A percentile compares a stretch with the other conserved stretches of the same genome.
These are phyloP conservation scores for Phytophthora pseudosyringae DNA, from an alignment of 352 stramenopile species.

Conservation along the genomic window DNA sequence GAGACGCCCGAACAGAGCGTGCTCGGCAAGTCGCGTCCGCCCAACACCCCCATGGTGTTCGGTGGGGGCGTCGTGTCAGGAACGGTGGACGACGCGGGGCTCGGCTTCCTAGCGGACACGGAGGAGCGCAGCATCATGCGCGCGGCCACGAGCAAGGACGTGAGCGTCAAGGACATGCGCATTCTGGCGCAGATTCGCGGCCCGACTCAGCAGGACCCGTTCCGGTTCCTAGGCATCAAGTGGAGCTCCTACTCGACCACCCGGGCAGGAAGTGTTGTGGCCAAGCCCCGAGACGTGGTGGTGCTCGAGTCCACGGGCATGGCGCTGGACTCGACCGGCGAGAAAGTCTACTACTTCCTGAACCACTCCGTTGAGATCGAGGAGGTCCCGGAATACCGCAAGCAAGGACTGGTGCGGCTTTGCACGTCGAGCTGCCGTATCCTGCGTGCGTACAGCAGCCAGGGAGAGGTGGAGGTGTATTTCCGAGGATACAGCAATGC, in stretches of 20 bases:
- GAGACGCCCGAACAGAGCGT: slow-evolving; percentile 33
- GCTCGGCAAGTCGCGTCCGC: slow-evolving; percentile 31
- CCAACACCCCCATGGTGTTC: slow-evolving; percentile 36
- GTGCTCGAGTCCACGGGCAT: slow-evolving; percentile 46
- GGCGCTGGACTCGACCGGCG: slow-evolving; percentile 42
- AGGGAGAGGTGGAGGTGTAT: slow-evolving; percentile 52
- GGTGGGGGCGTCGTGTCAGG: slow-evolving; percentile 36
- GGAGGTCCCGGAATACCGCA: slow-evolving; percentile 47
- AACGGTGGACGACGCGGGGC: slow-evolving; percentile 40
- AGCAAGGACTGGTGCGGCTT: slow-evolving; percentile 39
- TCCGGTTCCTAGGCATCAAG: slow-evolving; percentile 37
- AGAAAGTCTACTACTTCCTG: slow-evolving; percentile 45
- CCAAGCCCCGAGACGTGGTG: slow-evolving; percentile 32
- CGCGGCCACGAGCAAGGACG: slow-evolving; percentile 23
- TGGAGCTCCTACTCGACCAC: slow-evolving; percentile 21
- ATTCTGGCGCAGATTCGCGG: slow-evolving; percentile 35
- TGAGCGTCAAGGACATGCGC: slow-evolving; percentile 34
- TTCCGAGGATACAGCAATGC: slow-evolving; percentile 51
- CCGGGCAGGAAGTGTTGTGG: slow-evolving; percentile 3
- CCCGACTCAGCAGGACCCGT: slow-evolving; percentile 34
- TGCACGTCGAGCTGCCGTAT: slow-evolving; percentile 52
- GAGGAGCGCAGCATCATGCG: slow-evolving; percentile 39
- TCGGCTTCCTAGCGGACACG: slow-evolving; percentile 43
- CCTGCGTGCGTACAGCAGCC: slow-evolving; percentile 38
- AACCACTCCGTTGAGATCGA: slow-evolving; percentile 48